A percentile compares a stretch with the other conserved stretches of the same genome.
phyloP scores from a whole-genome alignment of 495 filamentous ascomycete genomes.

The Darksidea phi region DNA sequence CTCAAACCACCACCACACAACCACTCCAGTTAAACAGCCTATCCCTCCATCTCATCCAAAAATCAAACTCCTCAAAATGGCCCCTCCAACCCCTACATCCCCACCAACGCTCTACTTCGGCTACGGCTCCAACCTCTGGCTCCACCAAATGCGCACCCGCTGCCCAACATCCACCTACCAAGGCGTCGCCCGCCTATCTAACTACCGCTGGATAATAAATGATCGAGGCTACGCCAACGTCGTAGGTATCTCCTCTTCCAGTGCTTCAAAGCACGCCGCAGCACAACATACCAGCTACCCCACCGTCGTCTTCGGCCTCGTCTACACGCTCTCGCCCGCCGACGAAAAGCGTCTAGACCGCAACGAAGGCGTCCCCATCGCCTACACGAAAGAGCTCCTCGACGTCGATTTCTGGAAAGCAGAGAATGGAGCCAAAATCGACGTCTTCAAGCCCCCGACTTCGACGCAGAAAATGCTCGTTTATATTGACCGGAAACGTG shows the following conservation, averaged over 20 bases:
- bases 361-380: conserved; percentile 58
- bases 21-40: not conserved
- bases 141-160: conserved; percentile 62
- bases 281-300: conserved; percentile 10
- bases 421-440: too few relatives aligned
- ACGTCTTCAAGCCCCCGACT: too few relatives aligned
- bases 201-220: conserved; percentile 67
- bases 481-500: conserved; percentile 56
- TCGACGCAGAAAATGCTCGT: conserved; percentile 48
- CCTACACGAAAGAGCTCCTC: conserved; percentile 54
- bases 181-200: conserved; percentile 51
- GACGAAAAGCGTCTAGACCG: conserved; percentile 54
- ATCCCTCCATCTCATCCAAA: not conserved
- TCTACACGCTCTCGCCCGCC: conserved; percentile 47
- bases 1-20: too few relatives aligned
- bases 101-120: conserved; percentile 59
- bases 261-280: not conserved
- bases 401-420: conserved; percentile 40
- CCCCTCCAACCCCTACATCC: not conserved
- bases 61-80: not conserved
- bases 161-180: conserved; percentile 55
- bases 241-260: conserved; percentile 37
- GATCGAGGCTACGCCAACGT: conserved; percentile 69
- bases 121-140: conserved; percentile 72
- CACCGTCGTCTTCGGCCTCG: conserved; percentile 51